Evolutionary conservation across 331 rosid genomes (phyloP), one percentile per base, ranked within the genome.

Genomic region (Pyrus hybrid): DNA sequence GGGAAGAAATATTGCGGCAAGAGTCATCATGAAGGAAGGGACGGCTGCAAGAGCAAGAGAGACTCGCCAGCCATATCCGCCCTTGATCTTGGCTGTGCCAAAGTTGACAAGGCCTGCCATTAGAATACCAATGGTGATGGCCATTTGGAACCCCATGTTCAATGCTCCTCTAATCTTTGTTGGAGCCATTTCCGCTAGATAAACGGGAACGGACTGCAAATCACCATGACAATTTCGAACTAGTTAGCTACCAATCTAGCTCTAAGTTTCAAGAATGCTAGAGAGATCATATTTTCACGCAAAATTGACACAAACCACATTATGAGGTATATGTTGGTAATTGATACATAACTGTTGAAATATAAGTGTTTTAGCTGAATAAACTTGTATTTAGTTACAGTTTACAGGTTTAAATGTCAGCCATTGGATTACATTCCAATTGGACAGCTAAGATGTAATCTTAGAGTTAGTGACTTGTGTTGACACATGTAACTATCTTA

Each of bases 1-100:
- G 1, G 90, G 88, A 22, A 93, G 90, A 67, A 85, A 87, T n/a
- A 91, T 0, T 3, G 97, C 83, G 2, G 91, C 93, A 1, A 93
- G 2, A 13, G 85, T 75, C 68, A 93, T 89, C 51, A 88, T 80
- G 14, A 86, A 1, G 16, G 98, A 93, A 13, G 98, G 97, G 32
- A 89, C 85, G 2, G 80, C 84, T 10, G 93, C 98, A 2, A 84
- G 80, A 30, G 76, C 85, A 23, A 84, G 21, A 6, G 85, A 84
- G 23, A 84, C 57, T 65, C 83, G 80, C 85, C 85, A 84, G 23
- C 87, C 85, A 72, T 75, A 74, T 18, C 85, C 80, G 3, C 80
- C 87, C 29, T 13, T 56, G 61, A 84, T 77, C 74, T 74, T 80
- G 47, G 82, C 35, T 14, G 83, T 84, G 25, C 82, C 78, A 5